These are phyloP conservation scores for Capsicum chinense DNA, from an alignment of 257 asterid genomes.

Conservation along the genomic window DNA sequence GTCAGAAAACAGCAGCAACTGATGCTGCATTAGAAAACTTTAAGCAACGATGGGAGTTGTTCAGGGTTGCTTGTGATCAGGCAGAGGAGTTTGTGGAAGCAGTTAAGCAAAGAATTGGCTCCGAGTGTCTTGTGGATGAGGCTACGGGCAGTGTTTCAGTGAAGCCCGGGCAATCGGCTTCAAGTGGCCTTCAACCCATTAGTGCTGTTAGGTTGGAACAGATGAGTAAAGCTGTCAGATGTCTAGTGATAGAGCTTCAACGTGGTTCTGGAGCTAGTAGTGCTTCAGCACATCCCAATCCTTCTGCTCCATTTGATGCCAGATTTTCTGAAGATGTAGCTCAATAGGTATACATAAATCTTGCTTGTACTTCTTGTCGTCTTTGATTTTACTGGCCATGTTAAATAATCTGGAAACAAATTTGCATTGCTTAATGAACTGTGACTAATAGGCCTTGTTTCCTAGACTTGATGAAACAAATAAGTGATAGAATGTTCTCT, in stretches of 20 bases:
- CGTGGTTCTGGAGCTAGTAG: constrained; percentile 78
- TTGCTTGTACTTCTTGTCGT: constrained; percentile 5
- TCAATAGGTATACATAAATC: constrained; percentile 58
- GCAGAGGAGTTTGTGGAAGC: constrained; percentile 96
- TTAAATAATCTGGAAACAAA: background rate
- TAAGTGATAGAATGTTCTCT: background rate
- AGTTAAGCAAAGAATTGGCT: constrained; percentile 93
- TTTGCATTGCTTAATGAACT: background rate
- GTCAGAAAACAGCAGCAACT: constrained; percentile 67
- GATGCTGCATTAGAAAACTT: constrained; percentile 88
- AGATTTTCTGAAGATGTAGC: constrained; percentile 84
- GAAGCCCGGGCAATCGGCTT: constrained; percentile 61
- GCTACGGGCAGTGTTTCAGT: constrained; percentile 81
- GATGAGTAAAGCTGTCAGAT: constrained; percentile 97
- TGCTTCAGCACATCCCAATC: constrained; percentile 55
- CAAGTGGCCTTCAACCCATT: constrained; percentile 79
- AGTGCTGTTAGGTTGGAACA: constrained; percentile 98
- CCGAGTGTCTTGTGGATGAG: constrained; percentile 95
- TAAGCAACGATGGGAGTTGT: constrained; percentile 87
- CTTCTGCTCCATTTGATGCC: constrained; percentile 88
- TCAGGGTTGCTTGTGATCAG: constrained; percentile 89
- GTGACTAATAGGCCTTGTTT: background rate
- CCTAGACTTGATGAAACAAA: constrained; percentile 1
- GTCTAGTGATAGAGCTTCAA: constrained; percentile 88
- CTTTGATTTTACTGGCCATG: constrained; percentile 15